Conservation (phyloP, 164 flowering plant genomes). For the Aristolochia fimbriata region DNA sequence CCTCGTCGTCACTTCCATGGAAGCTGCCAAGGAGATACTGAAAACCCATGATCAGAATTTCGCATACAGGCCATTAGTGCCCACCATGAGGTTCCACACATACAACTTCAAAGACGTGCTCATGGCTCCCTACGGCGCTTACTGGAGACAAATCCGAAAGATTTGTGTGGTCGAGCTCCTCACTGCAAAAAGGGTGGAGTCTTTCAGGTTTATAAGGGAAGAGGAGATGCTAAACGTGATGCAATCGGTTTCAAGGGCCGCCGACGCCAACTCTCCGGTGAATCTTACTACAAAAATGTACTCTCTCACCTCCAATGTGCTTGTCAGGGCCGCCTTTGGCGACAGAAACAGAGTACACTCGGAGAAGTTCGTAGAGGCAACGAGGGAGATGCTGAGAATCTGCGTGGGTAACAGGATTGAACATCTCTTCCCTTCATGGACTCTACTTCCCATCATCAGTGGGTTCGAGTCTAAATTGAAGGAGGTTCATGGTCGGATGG, state of each 20-base stretch:
- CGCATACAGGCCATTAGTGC: not conserved
- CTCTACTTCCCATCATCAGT: not conserved
- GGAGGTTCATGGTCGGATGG: too few relatives aligned
- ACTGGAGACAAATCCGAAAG: not conserved
- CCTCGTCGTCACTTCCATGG: not conserved
- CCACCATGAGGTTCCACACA: not conserved
- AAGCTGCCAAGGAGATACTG: conserved; percentile 1
- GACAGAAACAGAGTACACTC: not conserved
- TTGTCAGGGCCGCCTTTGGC: not conserved
- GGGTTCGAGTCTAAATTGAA: too few relatives aligned
- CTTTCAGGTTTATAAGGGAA: not conserved
- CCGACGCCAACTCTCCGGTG: not conserved
- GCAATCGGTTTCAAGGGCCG: not conserved
- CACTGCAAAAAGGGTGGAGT: not conserved
- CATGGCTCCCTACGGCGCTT: not conserved
- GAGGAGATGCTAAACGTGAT: not conserved
- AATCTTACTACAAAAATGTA: not conserved
- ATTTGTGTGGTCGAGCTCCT: not conserved
- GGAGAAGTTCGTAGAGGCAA: not conserved
- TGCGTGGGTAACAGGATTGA: not conserved
- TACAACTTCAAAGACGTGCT: not conserved
- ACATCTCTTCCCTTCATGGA: not conserved
- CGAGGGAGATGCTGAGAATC: not conserved
- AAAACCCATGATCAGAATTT: not conserved
- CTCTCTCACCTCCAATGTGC: not conserved